phyloP scores from a whole-genome alignment of 202 grass and related monocot species.

The Bolboschoenoplectus hybrid region DNA sequence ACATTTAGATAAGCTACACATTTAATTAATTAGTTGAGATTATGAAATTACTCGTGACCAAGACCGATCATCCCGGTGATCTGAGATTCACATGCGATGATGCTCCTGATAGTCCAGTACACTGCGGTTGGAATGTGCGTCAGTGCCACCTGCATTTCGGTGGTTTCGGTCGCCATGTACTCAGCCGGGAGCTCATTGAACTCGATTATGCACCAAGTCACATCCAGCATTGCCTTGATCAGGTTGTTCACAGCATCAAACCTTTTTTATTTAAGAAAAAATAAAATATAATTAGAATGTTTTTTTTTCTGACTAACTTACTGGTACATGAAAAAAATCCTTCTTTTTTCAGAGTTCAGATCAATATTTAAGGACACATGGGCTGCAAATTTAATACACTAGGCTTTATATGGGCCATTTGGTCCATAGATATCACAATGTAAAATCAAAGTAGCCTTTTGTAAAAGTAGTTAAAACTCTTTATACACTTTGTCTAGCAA shows the following conservation, averaged over 20 bases:
- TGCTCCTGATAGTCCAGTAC: slow-evolving; percentile 52
- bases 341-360: no score
- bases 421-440: not conserved
- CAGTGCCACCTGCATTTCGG: slow-evolving; percentile 38
- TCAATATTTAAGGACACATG: no score
- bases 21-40: not conserved
- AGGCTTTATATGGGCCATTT: not conserved
- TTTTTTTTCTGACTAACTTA: not conserved
- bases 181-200: slow-evolving; percentile 48
- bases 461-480: not conserved
- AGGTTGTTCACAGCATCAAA: slow-evolving; percentile 51
- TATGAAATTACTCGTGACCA: slow-evolving; percentile 48
- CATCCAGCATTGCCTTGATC: slow-evolving; percentile 54
- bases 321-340: not conserved
- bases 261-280: not conserved
- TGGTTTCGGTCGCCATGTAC: slow-evolving; percentile 31
- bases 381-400: not conserved
- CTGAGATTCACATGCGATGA: slow-evolving; percentile 48
- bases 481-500: not conserved
- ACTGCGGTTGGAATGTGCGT: slow-evolving; percentile 46
- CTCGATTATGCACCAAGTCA: slow-evolving; percentile 50
- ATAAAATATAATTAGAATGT: not conserved
- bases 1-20: not conserved
- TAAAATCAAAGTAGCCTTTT: not conserved
- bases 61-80: slow-evolving; percentile 43